These are phyloP conservation scores for Gamarada debralockiae DNA, from an alignment of 495 filamentous ascomycete species.

Conservation along the genomic window DNA sequence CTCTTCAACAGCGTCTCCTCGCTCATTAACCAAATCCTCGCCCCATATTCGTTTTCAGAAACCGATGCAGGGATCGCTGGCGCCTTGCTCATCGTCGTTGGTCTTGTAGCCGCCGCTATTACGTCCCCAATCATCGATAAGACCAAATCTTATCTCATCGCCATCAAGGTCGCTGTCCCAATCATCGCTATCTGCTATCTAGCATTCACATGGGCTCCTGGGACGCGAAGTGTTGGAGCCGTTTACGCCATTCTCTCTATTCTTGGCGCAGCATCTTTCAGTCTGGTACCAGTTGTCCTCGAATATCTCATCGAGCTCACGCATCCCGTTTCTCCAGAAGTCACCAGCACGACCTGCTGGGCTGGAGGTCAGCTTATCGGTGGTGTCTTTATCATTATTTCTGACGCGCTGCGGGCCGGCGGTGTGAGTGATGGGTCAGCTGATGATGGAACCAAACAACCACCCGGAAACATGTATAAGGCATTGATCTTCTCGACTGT, in stretches of 20 bases:
- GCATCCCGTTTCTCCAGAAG: constrained; percentile 82
- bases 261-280: constrained; percentile 78
- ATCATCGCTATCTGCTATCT: constrained; percentile 71
- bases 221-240: constrained; percentile 60
- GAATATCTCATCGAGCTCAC: constrained; percentile 86
- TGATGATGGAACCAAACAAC: constrained; percentile 36
- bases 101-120: constrained; percentile 72
- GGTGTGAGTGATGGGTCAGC: constrained; percentile 29
- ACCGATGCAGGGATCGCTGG: constrained; percentile 86
- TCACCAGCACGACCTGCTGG: constrained; percentile 82
- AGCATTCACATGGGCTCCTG: constrained; percentile 75
- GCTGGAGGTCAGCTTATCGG: constrained; percentile 75
- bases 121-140: constrained; percentile 78
- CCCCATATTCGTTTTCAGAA: constrained; percentile 75
- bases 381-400: constrained; percentile 76
- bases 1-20: constrained; percentile 92
- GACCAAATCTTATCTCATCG: constrained; percentile 71
- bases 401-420: constrained; percentile 68
- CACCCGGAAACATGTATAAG: constrained; percentile 65
- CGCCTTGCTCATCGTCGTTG: constrained; percentile 85
- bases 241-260: constrained; percentile 69
- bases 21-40: constrained; percentile 84
- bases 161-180: constrained; percentile 73
- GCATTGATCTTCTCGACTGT: constrained; percentile 79
- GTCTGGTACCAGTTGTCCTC: constrained; percentile 75